These are phyloP conservation scores for Cladosporium velox DNA, from an alignment of 2,329 filamentous ascomycete genomes.

Conservation along the genomic window DNA sequence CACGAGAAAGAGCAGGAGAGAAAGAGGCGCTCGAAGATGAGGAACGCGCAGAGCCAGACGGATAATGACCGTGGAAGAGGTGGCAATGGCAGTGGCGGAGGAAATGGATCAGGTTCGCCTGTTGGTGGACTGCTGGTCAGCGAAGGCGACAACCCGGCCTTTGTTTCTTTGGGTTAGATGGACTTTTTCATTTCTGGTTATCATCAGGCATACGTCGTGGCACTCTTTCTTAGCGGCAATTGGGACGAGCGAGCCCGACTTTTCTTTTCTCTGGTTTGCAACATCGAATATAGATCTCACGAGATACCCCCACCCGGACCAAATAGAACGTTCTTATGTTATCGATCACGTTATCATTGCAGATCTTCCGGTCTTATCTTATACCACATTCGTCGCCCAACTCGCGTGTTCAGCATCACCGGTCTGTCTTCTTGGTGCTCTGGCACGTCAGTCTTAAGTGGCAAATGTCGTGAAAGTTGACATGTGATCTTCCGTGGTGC, in stretches of 20 bases:
- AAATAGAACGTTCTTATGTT: not conserved
- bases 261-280: not conserved
- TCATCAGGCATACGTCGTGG: not conserved
- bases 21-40: constrained; percentile 40
- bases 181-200: not conserved
- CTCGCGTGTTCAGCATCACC: too few relatives aligned
- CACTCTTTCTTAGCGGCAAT: not conserved
- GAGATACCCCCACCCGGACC: not conserved
- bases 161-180: constrained; percentile 35
- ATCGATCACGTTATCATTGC: not conserved
- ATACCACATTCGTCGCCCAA: too few relatives aligned
- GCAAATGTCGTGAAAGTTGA: not conserved
- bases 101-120: constrained; percentile 15
- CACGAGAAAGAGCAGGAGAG: constrained; percentile 44
- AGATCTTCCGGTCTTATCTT: not conserved
- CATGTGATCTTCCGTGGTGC: not conserved
- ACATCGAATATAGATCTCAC: constrained; percentile 5
- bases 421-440: not conserved
- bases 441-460: not conserved
- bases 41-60: constrained; percentile 31
- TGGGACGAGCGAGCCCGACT: not conserved
- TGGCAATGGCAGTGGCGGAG: constrained; percentile 20
- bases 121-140: constrained; percentile 32
- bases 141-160: constrained; percentile 37
- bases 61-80: constrained; percentile 23